These are phyloP conservation scores for Cutaneotrichosporon cyanovorans DNA, from an alignment of 1,284 basidiomycete genomes.

Conservation along the genomic window DNA sequence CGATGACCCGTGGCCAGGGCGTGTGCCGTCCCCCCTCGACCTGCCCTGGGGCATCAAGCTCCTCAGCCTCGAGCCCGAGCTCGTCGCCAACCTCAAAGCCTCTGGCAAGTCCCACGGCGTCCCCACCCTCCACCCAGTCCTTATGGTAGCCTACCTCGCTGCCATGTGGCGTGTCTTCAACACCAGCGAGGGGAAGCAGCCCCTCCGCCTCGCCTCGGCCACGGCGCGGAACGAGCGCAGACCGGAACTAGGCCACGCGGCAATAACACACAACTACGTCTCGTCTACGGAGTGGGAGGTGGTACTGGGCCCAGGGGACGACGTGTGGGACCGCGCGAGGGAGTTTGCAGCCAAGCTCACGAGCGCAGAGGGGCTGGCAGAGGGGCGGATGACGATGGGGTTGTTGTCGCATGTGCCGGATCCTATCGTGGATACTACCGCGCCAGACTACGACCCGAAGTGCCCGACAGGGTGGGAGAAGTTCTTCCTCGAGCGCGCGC, in stretches of 20 bases:
- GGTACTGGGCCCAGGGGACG: slow-evolving; percentile 1
- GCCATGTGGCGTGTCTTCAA: slow-evolving; percentile 25
- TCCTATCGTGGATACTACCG: neutral
- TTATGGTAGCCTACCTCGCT: slow-evolving; percentile 23
- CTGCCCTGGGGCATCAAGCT: slow-evolving; percentile 12
- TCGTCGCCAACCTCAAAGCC: slow-evolving; percentile 17
- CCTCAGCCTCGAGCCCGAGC: slow-evolving; percentile 10
- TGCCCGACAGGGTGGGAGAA: slow-evolving; percentile 37
- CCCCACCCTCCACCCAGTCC: slow-evolving; percentile 29
- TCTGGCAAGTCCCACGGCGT: slow-evolving; percentile 20
- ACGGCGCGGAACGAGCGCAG: slow-evolving; percentile 25
- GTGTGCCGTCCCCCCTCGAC: neutral
- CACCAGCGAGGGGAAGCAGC: too few relatives aligned
- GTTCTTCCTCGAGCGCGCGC: slow-evolving; percentile 22
- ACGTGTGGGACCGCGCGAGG: slow-evolving; percentile 23
- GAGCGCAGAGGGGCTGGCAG: neutral
- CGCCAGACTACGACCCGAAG: slow-evolving; percentile 9
- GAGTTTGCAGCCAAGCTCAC: neutral
- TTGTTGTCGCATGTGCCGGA: slow-evolving; percentile 34
- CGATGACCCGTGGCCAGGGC: slow-evolving; percentile 23
- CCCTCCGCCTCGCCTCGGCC: slow-evolving; percentile 4
- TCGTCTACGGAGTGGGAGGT: slow-evolving; percentile 13
- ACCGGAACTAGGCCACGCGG: slow-evolving; percentile 17
- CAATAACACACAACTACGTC: slow-evolving; percentile 30
- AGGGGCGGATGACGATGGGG: slow-evolving; percentile 25